A percentile compares a stretch with the other conserved stretches of the same genome.
Conservation (phyloP, 805 yeast genomes). For the Metschnikowia proteae region DNA sequence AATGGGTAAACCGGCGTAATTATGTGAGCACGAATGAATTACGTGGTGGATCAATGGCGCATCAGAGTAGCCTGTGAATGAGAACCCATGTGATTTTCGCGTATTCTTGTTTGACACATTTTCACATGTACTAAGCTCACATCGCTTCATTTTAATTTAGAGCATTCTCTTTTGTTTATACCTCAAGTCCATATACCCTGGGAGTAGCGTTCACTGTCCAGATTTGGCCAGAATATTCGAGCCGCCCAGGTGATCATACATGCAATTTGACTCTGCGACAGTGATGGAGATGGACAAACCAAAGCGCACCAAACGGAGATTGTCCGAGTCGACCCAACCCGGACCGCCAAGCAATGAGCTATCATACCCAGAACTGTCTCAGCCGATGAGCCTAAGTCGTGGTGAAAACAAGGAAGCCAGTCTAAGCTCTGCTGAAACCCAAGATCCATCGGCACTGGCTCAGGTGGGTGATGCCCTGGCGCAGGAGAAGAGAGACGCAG, state of each 20-base stretch:
- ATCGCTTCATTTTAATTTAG: neutral
- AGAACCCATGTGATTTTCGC: constrained; percentile 5
- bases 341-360: constrained; percentile 6
- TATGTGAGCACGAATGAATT: no score
- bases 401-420: neutral
- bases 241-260: neutral
- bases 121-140: constrained; percentile 1
- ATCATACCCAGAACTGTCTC: neutral
- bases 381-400: neutral
- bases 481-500: constrained; percentile 16
- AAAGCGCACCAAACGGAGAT: constrained; percentile 11
- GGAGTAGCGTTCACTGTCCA: neutral
- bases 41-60: neutral
- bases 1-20: no score
- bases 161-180: neutral
- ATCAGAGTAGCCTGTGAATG: no score
- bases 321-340: constrained; percentile 8
- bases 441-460: neutral
- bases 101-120: constrained; percentile 3
- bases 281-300: constrained; percentile 7
- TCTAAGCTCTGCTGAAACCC: neutral
- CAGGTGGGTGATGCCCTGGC: neutral
- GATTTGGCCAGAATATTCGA: neutral
- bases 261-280: neutral
- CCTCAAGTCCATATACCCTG: neutral